A percentile compares a stretch with the other conserved stretches of the same genome.
phyloP scores from a whole-genome alignment of 176 grass and related monocot genomes.

The Oryza brachyantha region DNA sequence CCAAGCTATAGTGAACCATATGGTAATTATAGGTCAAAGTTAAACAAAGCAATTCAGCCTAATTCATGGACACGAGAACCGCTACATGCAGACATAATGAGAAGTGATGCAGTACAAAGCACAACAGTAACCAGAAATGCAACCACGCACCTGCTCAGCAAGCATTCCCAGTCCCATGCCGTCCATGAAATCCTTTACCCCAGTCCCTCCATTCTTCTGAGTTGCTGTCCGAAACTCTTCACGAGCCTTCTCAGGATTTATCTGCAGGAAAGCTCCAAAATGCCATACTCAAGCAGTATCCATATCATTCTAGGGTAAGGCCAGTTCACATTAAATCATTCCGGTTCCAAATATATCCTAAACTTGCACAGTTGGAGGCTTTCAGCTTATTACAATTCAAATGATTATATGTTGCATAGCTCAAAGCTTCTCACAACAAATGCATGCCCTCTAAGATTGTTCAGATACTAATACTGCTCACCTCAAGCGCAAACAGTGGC shows the following conservation, averaged over 20 bases:
- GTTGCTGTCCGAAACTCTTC: conserved; percentile 78
- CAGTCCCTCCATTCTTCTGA: conserved; percentile 75
- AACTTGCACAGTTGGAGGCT: neutral
- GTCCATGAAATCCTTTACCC: conserved; percentile 97
- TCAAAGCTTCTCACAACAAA: neutral
- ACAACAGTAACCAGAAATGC: conserved; percentile 16
- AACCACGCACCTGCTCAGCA: conserved; percentile 62
- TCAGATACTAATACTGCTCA: conserved; percentile 33
- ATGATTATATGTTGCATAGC: neutral
- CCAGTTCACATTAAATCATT: neutral
- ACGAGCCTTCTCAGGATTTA: conserved; percentile 88
- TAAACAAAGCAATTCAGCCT: neutral
- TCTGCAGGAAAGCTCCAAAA: conserved; percentile 44
- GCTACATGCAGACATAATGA: neutral
- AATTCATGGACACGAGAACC: neutral
- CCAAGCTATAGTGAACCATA: conserved; percentile 67
- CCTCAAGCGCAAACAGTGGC: conserved; percentile 84
- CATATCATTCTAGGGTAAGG: neutral
- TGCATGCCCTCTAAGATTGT: neutral
- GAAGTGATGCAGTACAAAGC: neutral
- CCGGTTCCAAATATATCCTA: neutral
- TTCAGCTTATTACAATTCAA: neutral
- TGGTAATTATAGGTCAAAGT: neutral
- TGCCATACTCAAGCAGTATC: neutral
- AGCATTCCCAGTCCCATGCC: conserved; percentile 91